Percentiles rank a stretch among this genome's conserved stretches.
Conservation (phyloP, 2,329 filamentous ascomycete species). For the Fragosphaeria purpurea region DNA sequence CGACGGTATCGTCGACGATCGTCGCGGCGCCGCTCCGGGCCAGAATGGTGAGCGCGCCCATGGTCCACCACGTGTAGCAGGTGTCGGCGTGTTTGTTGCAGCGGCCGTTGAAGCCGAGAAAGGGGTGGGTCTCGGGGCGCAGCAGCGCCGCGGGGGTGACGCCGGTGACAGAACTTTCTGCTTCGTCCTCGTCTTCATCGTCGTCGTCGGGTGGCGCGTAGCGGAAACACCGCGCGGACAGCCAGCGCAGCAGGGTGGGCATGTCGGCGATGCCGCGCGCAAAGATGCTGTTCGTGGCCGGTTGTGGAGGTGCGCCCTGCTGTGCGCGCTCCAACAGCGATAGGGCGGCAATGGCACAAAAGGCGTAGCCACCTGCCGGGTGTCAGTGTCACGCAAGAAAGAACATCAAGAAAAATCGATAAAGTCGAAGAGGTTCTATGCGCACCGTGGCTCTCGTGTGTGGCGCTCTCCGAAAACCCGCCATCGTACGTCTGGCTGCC, state of each 20-base stretch:
- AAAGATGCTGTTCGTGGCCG: constrained; percentile 20
- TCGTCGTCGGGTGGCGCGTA: constrained; percentile 38
- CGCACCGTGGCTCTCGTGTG: constrained; percentile 74
- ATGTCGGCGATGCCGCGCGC: constrained; percentile 30
- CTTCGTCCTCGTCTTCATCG: constrained; percentile 29
- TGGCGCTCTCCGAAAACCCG: constrained; percentile 67
- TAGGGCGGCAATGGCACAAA: constrained; percentile 73
- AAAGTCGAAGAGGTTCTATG: neutral
- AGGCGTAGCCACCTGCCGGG: constrained; percentile 74
- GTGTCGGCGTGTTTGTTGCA: constrained; percentile 89
- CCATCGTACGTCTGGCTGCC: constrained; percentile 64
- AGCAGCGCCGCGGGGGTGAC: neutral
- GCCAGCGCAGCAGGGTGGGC: constrained; percentile 36
- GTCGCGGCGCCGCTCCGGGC: constrained; percentile 4
- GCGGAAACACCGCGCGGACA: constrained; percentile 48
- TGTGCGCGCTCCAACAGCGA: constrained; percentile 59
- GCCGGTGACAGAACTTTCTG: constrained; percentile 18
- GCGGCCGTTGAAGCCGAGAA: constrained; percentile 74
- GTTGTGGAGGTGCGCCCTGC: constrained; percentile 18
- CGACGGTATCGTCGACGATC: constrained; percentile 40
- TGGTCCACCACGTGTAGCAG: constrained; percentile 92
- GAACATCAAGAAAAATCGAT: constrained; percentile 2
- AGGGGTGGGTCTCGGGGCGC: constrained; percentile 16
- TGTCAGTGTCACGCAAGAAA: neutral
- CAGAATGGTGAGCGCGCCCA: constrained; percentile 46